These are phyloP conservation scores for Populus ilicifolia DNA, from an alignment of 345 rosid genomes.

Conservation along the genomic window DNA sequence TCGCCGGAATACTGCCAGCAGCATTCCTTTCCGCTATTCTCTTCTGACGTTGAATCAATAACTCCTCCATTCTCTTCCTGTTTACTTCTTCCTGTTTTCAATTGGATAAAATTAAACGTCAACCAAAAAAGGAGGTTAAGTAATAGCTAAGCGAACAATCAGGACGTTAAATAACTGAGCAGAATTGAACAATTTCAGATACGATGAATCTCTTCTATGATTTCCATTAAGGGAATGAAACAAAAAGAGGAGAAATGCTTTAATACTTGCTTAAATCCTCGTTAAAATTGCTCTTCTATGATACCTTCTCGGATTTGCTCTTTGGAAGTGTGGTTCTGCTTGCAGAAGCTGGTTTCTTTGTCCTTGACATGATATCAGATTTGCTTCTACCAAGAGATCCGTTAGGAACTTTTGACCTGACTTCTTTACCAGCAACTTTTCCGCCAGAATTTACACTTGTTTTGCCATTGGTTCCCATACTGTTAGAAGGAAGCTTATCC, in stretches of 20 bases:
- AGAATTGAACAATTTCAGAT: not conserved
- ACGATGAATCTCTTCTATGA: not conserved
- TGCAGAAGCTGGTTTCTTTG: slow-evolving; percentile 56
- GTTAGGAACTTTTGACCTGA: slow-evolving; percentile 46
- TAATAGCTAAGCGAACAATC: not conserved
- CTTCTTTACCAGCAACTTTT: slow-evolving; percentile 41
- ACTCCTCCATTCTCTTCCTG: slow-evolving; percentile 73
- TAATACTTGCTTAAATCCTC: slow-evolving; percentile 5
- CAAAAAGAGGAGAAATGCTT: not conserved
- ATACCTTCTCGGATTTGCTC: slow-evolving; percentile 67
- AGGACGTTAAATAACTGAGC: not conserved
- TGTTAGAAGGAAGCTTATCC: slow-evolving; percentile 32
- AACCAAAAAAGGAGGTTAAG: not conserved
- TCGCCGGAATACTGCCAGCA: slow-evolving; percentile 29
- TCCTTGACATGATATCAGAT: slow-evolving; percentile 43
- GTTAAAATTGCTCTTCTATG: not conserved
- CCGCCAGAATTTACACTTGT: slow-evolving; percentile 33
- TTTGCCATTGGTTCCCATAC: slow-evolving; percentile 28
- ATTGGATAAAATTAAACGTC: not conserved
- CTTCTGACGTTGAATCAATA: slow-evolving; percentile 71
- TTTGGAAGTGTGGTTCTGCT: slow-evolving; percentile 50
- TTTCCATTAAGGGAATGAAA: not conserved
- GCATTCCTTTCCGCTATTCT: slow-evolving; percentile 89
- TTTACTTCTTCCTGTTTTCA: slow-evolving; percentile 77
- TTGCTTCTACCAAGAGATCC: slow-evolving; percentile 44